Base-by-base conservation (phyloP, 495 filamentous ascomycete genomes). In the Amorphotheca resinae region DNA sequence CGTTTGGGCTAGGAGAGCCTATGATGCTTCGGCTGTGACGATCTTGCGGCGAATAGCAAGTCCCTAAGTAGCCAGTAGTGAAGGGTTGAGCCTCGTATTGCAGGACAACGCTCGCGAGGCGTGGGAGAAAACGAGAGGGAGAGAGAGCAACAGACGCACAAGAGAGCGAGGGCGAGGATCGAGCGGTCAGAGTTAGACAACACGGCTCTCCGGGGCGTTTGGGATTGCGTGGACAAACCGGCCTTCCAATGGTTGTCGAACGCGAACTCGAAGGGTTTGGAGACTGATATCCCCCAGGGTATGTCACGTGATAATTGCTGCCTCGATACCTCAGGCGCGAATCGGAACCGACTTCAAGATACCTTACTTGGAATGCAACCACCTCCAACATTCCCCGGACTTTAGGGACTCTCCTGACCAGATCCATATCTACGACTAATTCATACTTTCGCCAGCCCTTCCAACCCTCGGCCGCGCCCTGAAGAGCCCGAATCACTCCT, bases 331-430 rank as follows among this genome's bases (percentile, higher is more conserved):
- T 40, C 11, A 40, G 37, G 37, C 37, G 16, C 31, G 15, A 16
- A 34, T 17, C 9, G 20, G n/a, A 37, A 37, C 14, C 44, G 8
- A 33, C 44, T 22, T 34, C 36, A 15, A 20, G 20, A 15, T 36
- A 34, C 20, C 9, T 7, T 23, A 34, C 41, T 26, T n/a, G 1
- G 20, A 33, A 38, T 45, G 22, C 33, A 36, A 37, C 38, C 34
- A 32, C 22, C 11, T 32, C 20, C 8, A 41, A 17, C 35, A 20
- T 38, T 38, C 42, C 39, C 38, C 32, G 17, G 14, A 44, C 22
- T 11, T 15, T n/a, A 15, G 22, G 18, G 20, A 17, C 28, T 36
- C 23, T 2, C 37, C 12, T 34, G 12, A 38, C 33, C 23, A 17
- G 16, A 42, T 5, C 25, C 25, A 42, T 28, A 36, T 9, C 15